These are phyloP conservation scores for Mycosphaerella sp. DNA, from an alignment of 2,329 filamentous ascomycete genomes.

Conservation along the genomic window DNA sequence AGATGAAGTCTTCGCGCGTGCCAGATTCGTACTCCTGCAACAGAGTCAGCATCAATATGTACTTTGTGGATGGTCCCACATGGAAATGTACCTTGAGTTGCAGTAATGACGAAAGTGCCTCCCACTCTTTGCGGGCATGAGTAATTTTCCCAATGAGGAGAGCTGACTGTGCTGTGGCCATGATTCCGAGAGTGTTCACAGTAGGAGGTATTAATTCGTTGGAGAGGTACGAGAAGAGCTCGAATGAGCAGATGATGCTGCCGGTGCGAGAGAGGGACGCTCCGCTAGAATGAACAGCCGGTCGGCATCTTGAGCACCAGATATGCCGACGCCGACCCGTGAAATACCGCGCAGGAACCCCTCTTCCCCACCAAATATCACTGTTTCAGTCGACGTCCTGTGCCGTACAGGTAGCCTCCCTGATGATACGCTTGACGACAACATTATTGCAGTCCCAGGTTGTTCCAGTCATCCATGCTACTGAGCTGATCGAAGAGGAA, in stretches of 20 bases:
- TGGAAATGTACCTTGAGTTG: conserved; percentile 27
- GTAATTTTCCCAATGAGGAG: conserved; percentile 43
- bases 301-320: not conserved
- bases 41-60: conserved; percentile 6
- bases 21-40: conserved; percentile 49
- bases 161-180: conserved; percentile 29
- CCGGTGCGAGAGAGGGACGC: not conserved
- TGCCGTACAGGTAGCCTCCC: not conserved
- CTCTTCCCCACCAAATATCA: not conserved
- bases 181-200: conserved; percentile 1
- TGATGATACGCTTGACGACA: too few species aligned
- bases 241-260: not conserved
- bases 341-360: not conserved
- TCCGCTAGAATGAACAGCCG: not conserved
- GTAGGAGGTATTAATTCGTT: not conserved
- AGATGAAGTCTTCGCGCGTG: conserved; percentile 50
- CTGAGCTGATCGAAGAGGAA: conserved; percentile 30
- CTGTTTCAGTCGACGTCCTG: not conserved
- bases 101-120: conserved; percentile 33
- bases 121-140: conserved; percentile 44
- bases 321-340: not conserved
- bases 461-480: conserved; percentile 31
- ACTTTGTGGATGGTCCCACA: not conserved
- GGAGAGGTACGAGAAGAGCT: not conserved
- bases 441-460: conserved; percentile 22